Percentiles rank a stretch among this genome's conserved stretches.
Evolutionary conservation across 768 basidiomycete species (phyloP).

Genomic region (Mycena sanguinolenta): DNA sequence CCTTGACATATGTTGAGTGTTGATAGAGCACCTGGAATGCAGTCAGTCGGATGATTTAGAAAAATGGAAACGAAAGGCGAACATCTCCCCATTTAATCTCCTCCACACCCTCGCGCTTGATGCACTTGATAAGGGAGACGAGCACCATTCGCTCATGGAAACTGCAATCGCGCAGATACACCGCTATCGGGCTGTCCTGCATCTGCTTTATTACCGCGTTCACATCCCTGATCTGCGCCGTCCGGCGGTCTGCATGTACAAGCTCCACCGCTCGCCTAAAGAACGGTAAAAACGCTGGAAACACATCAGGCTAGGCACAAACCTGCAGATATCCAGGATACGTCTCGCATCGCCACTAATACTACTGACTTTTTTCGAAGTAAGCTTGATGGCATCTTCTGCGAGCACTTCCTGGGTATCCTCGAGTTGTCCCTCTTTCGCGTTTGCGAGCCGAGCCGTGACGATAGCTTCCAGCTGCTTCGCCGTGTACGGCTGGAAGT

Average conservation of each 20-base stretch:
- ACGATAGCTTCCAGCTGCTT: constrained; percentile 88
- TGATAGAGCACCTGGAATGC: constrained; percentile 75
- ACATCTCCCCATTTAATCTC: constrained; percentile 91
- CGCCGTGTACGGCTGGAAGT: constrained; percentile 90
- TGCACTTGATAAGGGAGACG: constrained; percentile 84
- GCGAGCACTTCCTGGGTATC: constrained; percentile 64
- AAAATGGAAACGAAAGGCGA: constrained; percentile 39
- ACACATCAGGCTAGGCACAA: constrained; percentile 37
- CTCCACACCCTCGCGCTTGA: constrained; percentile 86
- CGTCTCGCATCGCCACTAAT: constrained; percentile 96
- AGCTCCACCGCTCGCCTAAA: constrained; percentile 87
- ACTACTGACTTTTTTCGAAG: constrained; percentile 75
- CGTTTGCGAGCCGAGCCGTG: constrained; percentile 78
- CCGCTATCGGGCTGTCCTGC: constrained; percentile 92
- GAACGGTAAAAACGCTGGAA: background rate
- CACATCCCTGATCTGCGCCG: constrained; percentile 80
- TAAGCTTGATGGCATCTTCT: constrained; percentile 84
- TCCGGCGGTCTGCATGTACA: constrained; percentile 61
- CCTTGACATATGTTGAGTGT: constrained; percentile 76
- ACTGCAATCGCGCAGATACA: constrained; percentile 85
- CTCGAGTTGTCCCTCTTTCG: constrained; percentile 63
- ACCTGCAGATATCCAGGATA: constrained; percentile 94
- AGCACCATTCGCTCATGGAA: constrained; percentile 92
- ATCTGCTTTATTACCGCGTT: constrained; percentile 84
- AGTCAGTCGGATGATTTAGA: constrained; percentile 7